These are phyloP conservation scores for Croton setiger DNA, from an alignment of 441 rosid genomes.

Conservation along the genomic window DNA sequence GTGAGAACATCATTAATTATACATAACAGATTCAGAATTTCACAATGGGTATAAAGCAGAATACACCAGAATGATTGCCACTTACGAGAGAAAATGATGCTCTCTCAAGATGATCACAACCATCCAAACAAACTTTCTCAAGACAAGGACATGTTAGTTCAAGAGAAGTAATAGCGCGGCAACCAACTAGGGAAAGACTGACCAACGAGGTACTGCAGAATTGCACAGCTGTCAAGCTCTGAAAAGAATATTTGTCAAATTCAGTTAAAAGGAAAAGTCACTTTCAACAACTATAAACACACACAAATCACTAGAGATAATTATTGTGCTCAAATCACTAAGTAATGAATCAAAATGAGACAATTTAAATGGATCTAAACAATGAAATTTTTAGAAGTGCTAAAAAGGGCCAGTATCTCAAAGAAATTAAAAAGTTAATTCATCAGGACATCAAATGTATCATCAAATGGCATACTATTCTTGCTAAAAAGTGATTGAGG, in stretches of 20 bases:
- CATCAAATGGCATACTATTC: not conserved
- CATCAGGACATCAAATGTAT: not conserved
- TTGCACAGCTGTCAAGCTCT: slow-evolving; percentile 78
- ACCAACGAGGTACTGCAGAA: slow-evolving; percentile 76
- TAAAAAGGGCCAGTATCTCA: not conserved
- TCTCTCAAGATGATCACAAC: slow-evolving; percentile 91
- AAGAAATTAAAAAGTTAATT: not conserved
- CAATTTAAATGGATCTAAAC: not conserved
- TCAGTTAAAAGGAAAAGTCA: slow-evolving; percentile 14
- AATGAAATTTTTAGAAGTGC: not conserved
- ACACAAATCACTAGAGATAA: not conserved
- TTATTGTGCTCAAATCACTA: not conserved
- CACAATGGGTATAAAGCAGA: not conserved
- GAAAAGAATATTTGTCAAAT: slow-evolving; percentile 22
- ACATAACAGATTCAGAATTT: not conserved
- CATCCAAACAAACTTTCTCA: slow-evolving; percentile 84
- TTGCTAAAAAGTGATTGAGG: not conserved
- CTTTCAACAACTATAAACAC: slow-evolving; percentile 7
- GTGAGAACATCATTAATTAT: not conserved
- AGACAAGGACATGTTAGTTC: slow-evolving; percentile 75
- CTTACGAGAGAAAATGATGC: slow-evolving; percentile 93
- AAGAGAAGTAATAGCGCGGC: slow-evolving; percentile 76
- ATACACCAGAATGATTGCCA: slow-evolving; percentile 11
- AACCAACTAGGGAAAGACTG: slow-evolving; percentile 92
- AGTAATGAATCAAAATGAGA: not conserved